Evolutionary conservation across 1,139 yeast species (phyloP), one percentile per base, ranked within the genome.

Genomic region (Meyerozyma carpophila): DNA sequence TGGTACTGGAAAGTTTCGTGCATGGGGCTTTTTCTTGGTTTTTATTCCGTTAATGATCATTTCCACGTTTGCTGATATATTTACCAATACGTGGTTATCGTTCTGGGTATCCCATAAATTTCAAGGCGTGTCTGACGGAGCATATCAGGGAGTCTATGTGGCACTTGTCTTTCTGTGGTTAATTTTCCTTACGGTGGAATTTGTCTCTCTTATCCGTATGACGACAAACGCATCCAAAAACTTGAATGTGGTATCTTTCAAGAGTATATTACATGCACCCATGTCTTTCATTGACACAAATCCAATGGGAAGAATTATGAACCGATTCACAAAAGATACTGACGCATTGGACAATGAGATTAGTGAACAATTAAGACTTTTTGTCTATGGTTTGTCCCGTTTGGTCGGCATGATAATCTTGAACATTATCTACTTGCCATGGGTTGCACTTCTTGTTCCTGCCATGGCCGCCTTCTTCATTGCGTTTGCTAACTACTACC

Each of bases 161-260:
- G 47, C 57, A 47, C 62, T 68, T 51, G 63, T 72, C 3, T 50
- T 68, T 37, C 56, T 65, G 44, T 70, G 81, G 28, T 75, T 79
- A 29, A 40, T 79, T 2, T 71, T 77, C 50, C 69, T 80, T 39
- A 70, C 70, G 26, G 51, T 70, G 45, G 81, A 79, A 56, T 81
- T 81, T 51, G 69, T 78, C 34, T 59, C 78, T 52, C 63, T 82
- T 53, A 79, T 82, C 38, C 78, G 70, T 51, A 66, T 81, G 62
- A 73, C 77, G 52, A 75, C 79, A 43, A 62, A 59, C 14, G 65
- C 79, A 3, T 64, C 76, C 16, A 62, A 54, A 46, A 60, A 18
- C 9, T 44, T 53, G 40, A 50, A 63, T 51, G 56, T 79, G 41
- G 58, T 58, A 46, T 93, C 95, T 0, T 70, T 84, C 32, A 62